Evolutionary conservation across 768 basidiomycete species (phyloP), one percentile per base, ranked within the genome.

Genomic region (Tylopilus sp.): DNA sequence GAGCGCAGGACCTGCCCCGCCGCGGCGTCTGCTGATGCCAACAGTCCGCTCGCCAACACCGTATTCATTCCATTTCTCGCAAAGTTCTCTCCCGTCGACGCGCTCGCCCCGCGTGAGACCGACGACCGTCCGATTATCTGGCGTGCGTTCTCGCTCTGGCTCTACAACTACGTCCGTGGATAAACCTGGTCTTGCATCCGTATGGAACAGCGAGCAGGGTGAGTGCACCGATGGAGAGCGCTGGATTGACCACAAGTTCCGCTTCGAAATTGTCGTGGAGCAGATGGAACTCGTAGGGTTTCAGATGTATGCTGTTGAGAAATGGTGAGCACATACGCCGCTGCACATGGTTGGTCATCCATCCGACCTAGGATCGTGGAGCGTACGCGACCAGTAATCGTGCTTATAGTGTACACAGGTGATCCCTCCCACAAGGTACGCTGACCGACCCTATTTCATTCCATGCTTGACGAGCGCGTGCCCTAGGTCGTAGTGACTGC

Each of bases 301-400:
- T 70, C 90, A 92, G 71, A 76, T 92, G 51, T 93, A 92, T 65
- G 90, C 89, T 0, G 91, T 93, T 10, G 87, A 92, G 74, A 87
- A 87, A 68, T 92, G 90, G 89, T 83, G 57, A 63, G 52, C 71
- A n/a, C 50, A 12, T 16, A 19, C 47, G n/a, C 24, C n/a, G n/a
- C 13, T 49, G 29, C 19, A 3, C 43, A n/a, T 17, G 3, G n/a
- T 28, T 44, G 9, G 26, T 28, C 45, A 36, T 50, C 28, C 49
- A 40, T 53, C 45, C 24, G 4, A 26, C 34, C 28, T 56, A 86
- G 85, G 87, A 77, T 92, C 52, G 82, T 87, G 9, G 83, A 86
- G 48, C 78, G 86, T 52, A 77, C 77, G 58, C 76, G 82, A 16
- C 77, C 79, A 3, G 73, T 85, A 53, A 76, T 80, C 5, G 77